Base-by-base conservation (phyloP, 2,329 filamentous ascomycete genomes). In the Trichophyton benhamiae region DNA sequence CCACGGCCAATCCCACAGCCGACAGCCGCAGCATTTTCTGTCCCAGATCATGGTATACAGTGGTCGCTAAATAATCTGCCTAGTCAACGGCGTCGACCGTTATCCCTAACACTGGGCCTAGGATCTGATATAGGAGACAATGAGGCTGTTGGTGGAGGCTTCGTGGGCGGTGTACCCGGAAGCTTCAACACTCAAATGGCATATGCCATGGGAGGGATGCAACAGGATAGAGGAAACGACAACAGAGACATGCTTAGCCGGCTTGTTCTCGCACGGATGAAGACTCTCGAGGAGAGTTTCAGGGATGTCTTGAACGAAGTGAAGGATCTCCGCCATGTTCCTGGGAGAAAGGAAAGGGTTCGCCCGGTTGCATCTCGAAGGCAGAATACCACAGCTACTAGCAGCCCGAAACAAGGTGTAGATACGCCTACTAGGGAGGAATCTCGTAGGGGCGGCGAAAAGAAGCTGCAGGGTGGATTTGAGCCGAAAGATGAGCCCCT, bases 271-370 rank as follows among this genome's bases (percentile, higher is more conserved):
- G 89, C 90, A 7, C 81, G 90, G 38, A 96, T 96, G 90, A 94
- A 94, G 72, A 92, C 87, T 6, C 80, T 97, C 1, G 91, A 97
- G 72, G 90, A 95, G 74, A 87, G 91, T 13, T 92, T 97, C 72
- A 82, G 87, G 1, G 89, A 96, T 63, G 86, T 95, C n/a, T 83
- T 91, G 61, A 84, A 83, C 64, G 89, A 94, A 72, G 86, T 95
- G 72, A 84, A 88, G 64, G 83, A 84, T 59, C 66, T 76, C 22
- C 65, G 75, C 83, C 71, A 83, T 78, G 73, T 73, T 72, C 65
- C 72, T 27, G 61, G 57, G 13, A 38, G 41, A 38, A 55, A 48
- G 25, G 36, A 30, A 36, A 63, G 62, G 44, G 48, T 44, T 11
- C 41, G 57, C 13, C 58, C 58, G 15, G 17, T n/a, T 15, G 7